Percentiles rank a stretch among this genome's conserved stretches.
phyloP scores from a whole-genome alignment of 768 basidiomycete genomes.

The Suillus bovinus region DNA sequence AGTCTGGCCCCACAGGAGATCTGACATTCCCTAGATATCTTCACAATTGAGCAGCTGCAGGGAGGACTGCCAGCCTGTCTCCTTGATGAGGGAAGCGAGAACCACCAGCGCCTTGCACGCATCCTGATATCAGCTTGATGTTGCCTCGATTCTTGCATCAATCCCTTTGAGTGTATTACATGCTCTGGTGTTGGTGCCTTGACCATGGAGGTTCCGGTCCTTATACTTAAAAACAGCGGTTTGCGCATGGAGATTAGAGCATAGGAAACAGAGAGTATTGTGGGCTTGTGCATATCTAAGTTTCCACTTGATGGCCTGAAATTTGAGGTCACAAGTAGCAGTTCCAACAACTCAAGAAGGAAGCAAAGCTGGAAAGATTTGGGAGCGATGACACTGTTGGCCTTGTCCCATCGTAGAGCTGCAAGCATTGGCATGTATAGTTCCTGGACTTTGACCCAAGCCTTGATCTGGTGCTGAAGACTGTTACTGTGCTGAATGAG shows the following conservation, averaged over 20 bases:
- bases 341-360: not conserved
- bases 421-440: conserved; percentile 28
- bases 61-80: not conserved
- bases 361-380: not conserved
- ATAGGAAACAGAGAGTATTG: conserved; percentile 14
- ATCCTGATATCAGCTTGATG: not conserved
- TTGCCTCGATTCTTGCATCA: not conserved
- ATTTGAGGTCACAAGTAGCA: not conserved
- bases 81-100: not conserved
- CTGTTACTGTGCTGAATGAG: conserved; percentile 25
- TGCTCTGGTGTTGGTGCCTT: conserved; percentile 12
- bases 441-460: conserved; percentile 28
- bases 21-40: conserved; percentile 7
- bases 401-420: not conserved
- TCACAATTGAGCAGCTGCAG: not conserved
- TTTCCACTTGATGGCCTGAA: conserved; percentile 2
- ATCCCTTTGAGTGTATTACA: not conserved
- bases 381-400: not conserved
- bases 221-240: conserved; percentile 14
- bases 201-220: conserved; percentile 14
- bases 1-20: not conserved
- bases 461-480: conserved; percentile 26
- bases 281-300: conserved; percentile 17
- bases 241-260: conserved; percentile 9
- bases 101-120: not conserved